Evolutionary conservation across 1,284 basidiomycete genomes (phyloP).

Genomic region (Heterobasidion irregulare): DNA sequence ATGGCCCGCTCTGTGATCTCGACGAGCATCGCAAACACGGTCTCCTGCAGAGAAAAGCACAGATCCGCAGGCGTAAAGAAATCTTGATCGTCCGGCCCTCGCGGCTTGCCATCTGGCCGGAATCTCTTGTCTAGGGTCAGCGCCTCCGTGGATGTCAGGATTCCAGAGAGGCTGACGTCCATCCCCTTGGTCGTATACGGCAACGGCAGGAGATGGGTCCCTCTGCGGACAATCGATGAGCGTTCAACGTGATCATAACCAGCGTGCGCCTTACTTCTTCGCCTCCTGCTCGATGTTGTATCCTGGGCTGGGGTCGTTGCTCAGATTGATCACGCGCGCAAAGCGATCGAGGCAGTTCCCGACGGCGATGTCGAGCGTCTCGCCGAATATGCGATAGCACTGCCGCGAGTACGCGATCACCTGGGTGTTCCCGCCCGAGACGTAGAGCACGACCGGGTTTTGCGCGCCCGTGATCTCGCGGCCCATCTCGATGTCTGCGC

Average conservation of each 20-base stretch:
- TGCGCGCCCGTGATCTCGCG: constrained; percentile 90
- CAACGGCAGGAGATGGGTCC: constrained; percentile 69
- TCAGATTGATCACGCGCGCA: constrained; percentile 90
- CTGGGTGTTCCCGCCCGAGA: constrained; percentile 98
- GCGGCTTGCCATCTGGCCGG: constrained; percentile 31
- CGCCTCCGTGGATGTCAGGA: constrained; percentile 83
- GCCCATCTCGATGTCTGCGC: constrained; percentile 96
- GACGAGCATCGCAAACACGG: constrained; percentile 97
- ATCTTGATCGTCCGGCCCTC: constrained; percentile 44
- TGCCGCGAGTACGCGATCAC: constrained; percentile 98
- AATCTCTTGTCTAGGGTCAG: constrained; percentile 80
- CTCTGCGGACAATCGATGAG: constrained; percentile 31
- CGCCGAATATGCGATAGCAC: constrained; percentile 97
- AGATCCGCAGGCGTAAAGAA: constrained; percentile 90
- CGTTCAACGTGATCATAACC: not conserved
- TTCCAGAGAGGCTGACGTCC: constrained; percentile 94
- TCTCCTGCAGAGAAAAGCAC: constrained; percentile 97
- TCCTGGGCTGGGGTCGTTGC: constrained; percentile 96
- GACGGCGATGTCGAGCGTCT: constrained; percentile 98
- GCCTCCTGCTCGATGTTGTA: constrained; percentile 98
- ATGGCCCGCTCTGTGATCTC: constrained; percentile 99
- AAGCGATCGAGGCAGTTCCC: constrained; percentile 98
- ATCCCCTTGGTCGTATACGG: constrained; percentile 99
- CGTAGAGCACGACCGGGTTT: constrained; percentile 97
- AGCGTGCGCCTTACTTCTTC: constrained; percentile 53